Evolutionary conservation across 768 basidiomycete species (phyloP).

Genomic region (Exidia glandulosa): DNA sequence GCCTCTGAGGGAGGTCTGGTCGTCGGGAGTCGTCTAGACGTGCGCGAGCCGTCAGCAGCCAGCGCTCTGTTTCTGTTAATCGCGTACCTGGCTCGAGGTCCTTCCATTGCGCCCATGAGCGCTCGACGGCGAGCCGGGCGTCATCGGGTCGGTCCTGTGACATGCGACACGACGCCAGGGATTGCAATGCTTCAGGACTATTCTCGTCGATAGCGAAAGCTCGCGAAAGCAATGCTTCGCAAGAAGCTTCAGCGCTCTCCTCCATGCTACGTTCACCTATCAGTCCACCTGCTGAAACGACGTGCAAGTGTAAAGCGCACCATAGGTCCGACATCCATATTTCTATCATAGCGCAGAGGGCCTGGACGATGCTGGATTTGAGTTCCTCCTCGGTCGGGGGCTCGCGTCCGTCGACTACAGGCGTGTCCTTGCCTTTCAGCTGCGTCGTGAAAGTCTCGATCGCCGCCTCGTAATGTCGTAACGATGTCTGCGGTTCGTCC

Average conservation of each 20-base stretch:
- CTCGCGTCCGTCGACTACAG: conserved; percentile 28
- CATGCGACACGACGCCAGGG: conserved; percentile 77
- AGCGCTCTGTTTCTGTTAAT: too few relatives aligned
- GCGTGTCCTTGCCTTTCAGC: conserved; percentile 55
- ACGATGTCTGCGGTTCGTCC: conserved; percentile 59
- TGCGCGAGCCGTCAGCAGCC: too few relatives aligned
- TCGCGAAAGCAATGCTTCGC: conserved; percentile 61
- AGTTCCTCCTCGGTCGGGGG: conserved; percentile 38
- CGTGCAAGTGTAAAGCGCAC: conserved; percentile 28
- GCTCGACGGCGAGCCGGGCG: conserved; percentile 56
- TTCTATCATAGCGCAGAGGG: conserved; percentile 81
- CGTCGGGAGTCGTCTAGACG: conserved; percentile 53
- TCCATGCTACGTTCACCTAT: conserved; percentile 47
- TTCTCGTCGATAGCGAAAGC: conserved; percentile 65
- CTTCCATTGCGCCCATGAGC: conserved; percentile 59
- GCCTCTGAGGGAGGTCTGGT: conserved; percentile 61
- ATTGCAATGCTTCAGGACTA: conserved; percentile 70
- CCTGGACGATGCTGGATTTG: conserved; percentile 60
- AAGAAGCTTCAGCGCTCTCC: conserved; percentile 68
- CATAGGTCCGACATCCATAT: conserved; percentile 96
- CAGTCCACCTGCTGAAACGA: background rate
- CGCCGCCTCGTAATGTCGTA: conserved; percentile 72
- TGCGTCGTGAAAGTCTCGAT: conserved; percentile 56
- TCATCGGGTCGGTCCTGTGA: conserved; percentile 80
- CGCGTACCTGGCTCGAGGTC: conserved; percentile 46